A percentile compares a stretch with the other conserved stretches of the same genome.
These are phyloP conservation scores for Eucalyptus globulus DNA, from an alignment of 345 rosid species.

Conservation along the genomic window DNA sequence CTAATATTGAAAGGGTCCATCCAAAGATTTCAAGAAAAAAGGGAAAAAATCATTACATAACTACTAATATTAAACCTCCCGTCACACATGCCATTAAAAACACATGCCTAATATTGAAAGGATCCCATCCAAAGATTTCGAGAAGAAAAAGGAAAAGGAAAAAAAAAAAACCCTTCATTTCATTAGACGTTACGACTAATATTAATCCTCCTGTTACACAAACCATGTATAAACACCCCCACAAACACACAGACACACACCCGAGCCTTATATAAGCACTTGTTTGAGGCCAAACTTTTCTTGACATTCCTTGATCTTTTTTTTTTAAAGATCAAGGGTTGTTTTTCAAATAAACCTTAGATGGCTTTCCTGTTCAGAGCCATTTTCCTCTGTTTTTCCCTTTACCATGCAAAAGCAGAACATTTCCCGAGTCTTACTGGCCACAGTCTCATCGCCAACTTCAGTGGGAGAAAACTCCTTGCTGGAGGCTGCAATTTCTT, in stretches of 20 bases:
- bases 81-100: not conserved
- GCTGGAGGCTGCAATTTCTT: slow-evolving; percentile 29
- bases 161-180: not conserved
- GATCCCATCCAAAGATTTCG: not conserved
- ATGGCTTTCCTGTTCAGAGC: slow-evolving; percentile 12
- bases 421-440: not conserved
- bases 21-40: not conserved
- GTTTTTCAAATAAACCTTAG: not conserved
- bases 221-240: not conserved
- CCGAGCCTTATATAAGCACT: not conserved
- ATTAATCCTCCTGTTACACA: not conserved
- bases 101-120: not conserved
- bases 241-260: not conserved
- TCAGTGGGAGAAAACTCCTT: not conserved
- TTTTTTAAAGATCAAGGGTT: not conserved
- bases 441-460: not conserved
- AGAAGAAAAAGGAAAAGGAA: not conserved
- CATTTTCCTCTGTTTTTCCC: not conserved
- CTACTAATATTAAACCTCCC: not conserved
- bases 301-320: not conserved
- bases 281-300: not conserved
- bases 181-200: not conserved
- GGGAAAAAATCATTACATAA: not conserved
- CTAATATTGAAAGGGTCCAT: not conserved
- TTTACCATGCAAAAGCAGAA: not conserved